phyloP scores from a whole-genome alignment of 495 filamentous ascomycete genomes.

The Talaromyces stipitatus region DNA sequence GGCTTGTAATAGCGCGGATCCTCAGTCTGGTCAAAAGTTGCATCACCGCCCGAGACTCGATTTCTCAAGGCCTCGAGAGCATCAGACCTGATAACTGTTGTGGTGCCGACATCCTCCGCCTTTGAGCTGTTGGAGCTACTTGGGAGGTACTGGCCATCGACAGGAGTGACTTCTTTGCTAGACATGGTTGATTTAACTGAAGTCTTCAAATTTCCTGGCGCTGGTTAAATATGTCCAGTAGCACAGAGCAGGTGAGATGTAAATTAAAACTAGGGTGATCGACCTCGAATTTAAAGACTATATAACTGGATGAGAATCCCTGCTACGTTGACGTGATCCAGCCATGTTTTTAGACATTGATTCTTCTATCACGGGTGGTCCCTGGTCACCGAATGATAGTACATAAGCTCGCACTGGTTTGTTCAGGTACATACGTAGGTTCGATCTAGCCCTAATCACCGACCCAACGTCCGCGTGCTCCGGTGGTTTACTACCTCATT shows the following conservation, averaged over 20 bases:
- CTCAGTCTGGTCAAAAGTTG: slow-evolving; percentile 33
- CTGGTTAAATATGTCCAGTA: background rate
- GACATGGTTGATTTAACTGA: background rate
- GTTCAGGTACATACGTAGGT: background rate
- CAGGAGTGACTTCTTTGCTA: background rate
- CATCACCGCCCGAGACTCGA: slow-evolving; percentile 6
- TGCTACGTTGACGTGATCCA: background rate
- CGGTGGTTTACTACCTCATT: background rate
- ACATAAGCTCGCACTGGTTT: no score
- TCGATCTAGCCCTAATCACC: background rate
- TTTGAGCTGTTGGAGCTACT: background rate
- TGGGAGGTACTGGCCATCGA: background rate
- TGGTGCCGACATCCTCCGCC: slow-evolving; percentile 8
- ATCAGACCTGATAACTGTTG: background rate
- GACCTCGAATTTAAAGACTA: background rate
- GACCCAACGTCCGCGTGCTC: background rate
- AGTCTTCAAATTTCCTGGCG: background rate
- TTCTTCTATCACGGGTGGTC: background rate
- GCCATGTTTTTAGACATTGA: background rate
- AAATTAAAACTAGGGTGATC: background rate
- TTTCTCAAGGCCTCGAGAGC: background rate
- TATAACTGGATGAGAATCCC: background rate
- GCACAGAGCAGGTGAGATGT: background rate
- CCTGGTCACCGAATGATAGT: no score
- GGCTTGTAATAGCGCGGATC: slow-evolving; percentile 48